Base-by-base conservation (phyloP, 2,329 filamentous ascomycete species). In the Xylariaceae sp. region DNA sequence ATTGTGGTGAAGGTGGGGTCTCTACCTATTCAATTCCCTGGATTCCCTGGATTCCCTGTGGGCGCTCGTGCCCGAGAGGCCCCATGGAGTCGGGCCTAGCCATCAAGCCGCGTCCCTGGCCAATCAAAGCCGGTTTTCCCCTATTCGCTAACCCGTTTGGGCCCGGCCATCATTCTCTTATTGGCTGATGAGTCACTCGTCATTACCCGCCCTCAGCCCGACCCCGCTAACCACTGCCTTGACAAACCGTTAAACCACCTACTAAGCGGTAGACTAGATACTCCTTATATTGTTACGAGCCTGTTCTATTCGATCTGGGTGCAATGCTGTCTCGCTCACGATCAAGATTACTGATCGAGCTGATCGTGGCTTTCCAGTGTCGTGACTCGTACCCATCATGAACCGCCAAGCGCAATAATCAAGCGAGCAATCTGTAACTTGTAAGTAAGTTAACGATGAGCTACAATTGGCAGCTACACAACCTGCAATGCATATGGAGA, bases 21-120 rank as follows among this genome's bases (percentile, higher is more conserved):
- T 19, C 19, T 19, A 19, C 19, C 19, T 19, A 19, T 19, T 19
- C 19, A 19, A 19, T 19, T 19, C 19, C 19, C 19, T 19, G 19
- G 19, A 19, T 19, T 19, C 19, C 19, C 19, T 19, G 19, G 19
- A 19, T 19, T 19, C 19, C 19, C 19, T 19, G 19, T 19, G 19
- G 19, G 19, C 19, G 19, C 56, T 53, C 44, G 53, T 51, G 37
- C 30, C 46, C 42, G 44, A 51, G 50, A 19, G 29, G 45, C 51
- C 48, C 55, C 44, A 47, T 35, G 42, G 27, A 9, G 19, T 29
- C 6, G 27, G n/a, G 9, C 9, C 42, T 45, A 45, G 43, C 43
- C 43, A 30, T 29, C 43, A 32, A 29, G 43, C 43, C 43, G 43
- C 43, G 29, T 11, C 29, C 43, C 43, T 30, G 29, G n/a, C 29